Percentiles rank a stretch among this genome's conserved stretches.
Evolutionary conservation across 1,139 yeast genomes (phyloP).

Genomic region (Yamadazyma atmosphaerica): DNA sequence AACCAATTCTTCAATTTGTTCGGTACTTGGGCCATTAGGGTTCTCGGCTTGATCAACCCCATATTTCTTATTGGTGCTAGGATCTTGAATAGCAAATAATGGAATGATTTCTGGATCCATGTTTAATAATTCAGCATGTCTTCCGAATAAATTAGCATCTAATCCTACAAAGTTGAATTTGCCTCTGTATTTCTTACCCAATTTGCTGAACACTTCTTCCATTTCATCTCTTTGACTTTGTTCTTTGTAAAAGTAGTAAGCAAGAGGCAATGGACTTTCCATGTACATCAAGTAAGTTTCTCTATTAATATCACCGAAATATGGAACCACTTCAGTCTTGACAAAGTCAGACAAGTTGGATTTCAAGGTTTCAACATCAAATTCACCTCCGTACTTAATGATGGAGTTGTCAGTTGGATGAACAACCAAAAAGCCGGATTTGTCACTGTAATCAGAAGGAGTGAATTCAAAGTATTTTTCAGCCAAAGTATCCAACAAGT

Average conservation of each 20-base stretch:
- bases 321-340: slow-evolving; percentile 73
- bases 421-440: slow-evolving; percentile 33
- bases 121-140: slow-evolving; percentile 86
- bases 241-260: slow-evolving; percentile 79
- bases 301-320: slow-evolving; percentile 88
- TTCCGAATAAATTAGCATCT: slow-evolving; percentile 79
- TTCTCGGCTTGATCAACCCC: slow-evolving; percentile 54
- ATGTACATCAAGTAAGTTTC: slow-evolving; percentile 76
- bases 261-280: slow-evolving; percentile 73
- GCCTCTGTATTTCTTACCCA: slow-evolving; percentile 80
- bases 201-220: slow-evolving; percentile 50
- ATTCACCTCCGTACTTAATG: slow-evolving; percentile 22
- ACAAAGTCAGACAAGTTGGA: slow-evolving; percentile 56
- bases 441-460: slow-evolving; percentile 21
- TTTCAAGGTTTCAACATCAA: slow-evolving; percentile 17
- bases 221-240: slow-evolving; percentile 65
- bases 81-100: slow-evolving; percentile 84
- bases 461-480: slow-evolving; percentile 22
- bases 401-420: slow-evolving; percentile 39
- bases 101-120: slow-evolving; percentile 84
- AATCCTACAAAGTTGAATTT: slow-evolving; percentile 83
- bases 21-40: slow-evolving; percentile 39
- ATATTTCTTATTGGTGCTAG: slow-evolving; percentile 66
- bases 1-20: slow-evolving; percentile 59
- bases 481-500: slow-evolving; percentile 26